Base-by-base conservation (phyloP, 148 eudicot species). In the Rhododendron ovatum region DNA sequence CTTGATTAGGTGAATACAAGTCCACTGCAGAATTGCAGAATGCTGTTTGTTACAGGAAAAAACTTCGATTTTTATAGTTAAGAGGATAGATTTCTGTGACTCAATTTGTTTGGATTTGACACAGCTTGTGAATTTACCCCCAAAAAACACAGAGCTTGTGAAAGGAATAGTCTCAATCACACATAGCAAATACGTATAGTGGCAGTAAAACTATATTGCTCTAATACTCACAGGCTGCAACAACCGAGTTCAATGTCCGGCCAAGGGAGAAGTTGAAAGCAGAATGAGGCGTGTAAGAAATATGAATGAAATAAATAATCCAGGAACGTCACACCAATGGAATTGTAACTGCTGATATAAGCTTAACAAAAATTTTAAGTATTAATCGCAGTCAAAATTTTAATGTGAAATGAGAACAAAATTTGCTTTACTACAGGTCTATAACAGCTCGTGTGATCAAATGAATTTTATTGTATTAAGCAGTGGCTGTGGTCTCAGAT, bases 401-500 rank as follows among this genome's bases (percentile, higher is more conserved):
- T 82, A 33, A 71, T 14, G 39, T 13, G 37, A 13, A 13, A 71
- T 33, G 20, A 33, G 30, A 48, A 48, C 61, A 84, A 84, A 84
- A 47, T 71, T 63, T 65, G 76, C 75, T 61, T 39, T 83, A 26
- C 79, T 73, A 4, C 26, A 24, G 41, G 26, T 33, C 12, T 47
- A 50, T 45, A 28, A 22, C 59, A 30, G 10, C 78, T 30, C 45
- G 7, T 47, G 61, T 26, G 26, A 22, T 9, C 10, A 0, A 20
- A 61, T 17, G 9, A 69, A 48, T 71, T 12, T 30, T 33, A 26
- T 20, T 24, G 28, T 28, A 57, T 22, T 30, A 39, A 8, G 69
- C 6, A 24, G 11, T 48, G 24, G 41, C 57, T 69, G 63, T 24
- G 50, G 33, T 10, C 88, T 89, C 85, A 90, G 47, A 91, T 93